Evolutionary conservation across 2,329 filamentous ascomycete genomes (phyloP).

Genomic region (Penicillium sp.): DNA sequence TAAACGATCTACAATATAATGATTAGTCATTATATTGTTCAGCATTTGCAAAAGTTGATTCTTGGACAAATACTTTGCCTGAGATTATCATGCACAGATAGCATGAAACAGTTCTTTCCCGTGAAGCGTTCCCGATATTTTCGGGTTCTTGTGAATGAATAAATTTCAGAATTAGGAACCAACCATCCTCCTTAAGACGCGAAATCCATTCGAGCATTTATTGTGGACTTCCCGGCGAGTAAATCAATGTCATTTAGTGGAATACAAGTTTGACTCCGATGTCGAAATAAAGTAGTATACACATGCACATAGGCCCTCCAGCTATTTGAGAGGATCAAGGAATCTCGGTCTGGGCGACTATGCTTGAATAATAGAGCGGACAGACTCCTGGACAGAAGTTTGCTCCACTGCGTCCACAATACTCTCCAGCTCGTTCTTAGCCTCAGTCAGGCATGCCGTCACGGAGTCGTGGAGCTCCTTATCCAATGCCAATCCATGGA

Average conservation of each 20-base stretch:
- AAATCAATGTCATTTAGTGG: constrained; percentile 12
- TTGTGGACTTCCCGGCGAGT: neutral
- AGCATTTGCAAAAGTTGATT: no score
- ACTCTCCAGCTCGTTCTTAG: constrained; percentile 43
- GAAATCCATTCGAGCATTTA: neutral
- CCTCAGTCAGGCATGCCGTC: constrained; percentile 35
- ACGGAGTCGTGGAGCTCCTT: constrained; percentile 27
- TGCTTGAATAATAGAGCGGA: neutral
- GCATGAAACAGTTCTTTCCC: neutral
- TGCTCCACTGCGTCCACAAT: constrained; percentile 3
- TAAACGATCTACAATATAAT: no score
- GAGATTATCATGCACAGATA: neutral
- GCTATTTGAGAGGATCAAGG: neutral
- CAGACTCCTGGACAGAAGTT: constrained; percentile 1
- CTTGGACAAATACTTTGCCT: no score
- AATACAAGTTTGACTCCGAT: constrained; percentile 23
- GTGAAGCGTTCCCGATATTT: neutral
- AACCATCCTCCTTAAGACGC: neutral
- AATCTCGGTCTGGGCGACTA: neutral
- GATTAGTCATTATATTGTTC: no score
- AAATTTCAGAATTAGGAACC: neutral
- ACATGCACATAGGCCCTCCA: constrained; percentile 12
- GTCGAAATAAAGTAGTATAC: constrained; percentile 25
- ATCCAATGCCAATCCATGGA: constrained; percentile 33
- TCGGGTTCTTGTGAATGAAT: neutral